Evolutionary conservation across 176 grass and related monocot genomes (phyloP).

Genomic region (Melocanna baccifera): DNA sequence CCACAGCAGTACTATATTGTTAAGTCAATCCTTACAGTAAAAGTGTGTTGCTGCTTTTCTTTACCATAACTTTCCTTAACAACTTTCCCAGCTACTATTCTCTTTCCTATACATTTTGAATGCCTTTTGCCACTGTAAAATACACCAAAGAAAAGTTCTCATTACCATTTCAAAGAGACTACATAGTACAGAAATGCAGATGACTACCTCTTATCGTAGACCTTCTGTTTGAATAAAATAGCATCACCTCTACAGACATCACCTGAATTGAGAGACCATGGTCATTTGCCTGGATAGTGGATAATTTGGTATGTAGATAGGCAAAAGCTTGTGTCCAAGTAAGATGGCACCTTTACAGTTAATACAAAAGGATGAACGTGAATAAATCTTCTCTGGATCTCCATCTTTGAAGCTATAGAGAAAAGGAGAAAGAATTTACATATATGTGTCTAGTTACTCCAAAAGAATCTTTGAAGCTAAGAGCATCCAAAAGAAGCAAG

Average conservation of each 20-base stretch:
- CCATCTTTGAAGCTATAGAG: constrained; percentile 49
- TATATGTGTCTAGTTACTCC: background rate
- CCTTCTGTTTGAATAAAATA: constrained; percentile 66
- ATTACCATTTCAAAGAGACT: background rate
- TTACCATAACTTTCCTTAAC: constrained; percentile 74
- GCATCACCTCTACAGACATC: constrained; percentile 74
- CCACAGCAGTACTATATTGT: constrained; percentile 1
- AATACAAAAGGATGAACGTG: constrained; percentile 58
- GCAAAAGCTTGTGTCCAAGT: background rate
- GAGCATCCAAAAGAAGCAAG: background rate
- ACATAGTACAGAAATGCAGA: background rate
- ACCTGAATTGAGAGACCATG: constrained; percentile 35
- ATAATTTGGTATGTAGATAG: constrained; percentile 4
- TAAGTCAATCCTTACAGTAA: constrained; percentile 50
- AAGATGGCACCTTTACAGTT: constrained; percentile 58
- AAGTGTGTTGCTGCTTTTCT: constrained; percentile 77
- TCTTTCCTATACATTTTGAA: constrained; percentile 55
- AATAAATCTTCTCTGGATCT: constrained; percentile 61
- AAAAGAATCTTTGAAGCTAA: background rate
- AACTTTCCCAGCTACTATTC: constrained; percentile 63
- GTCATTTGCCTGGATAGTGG: background rate
- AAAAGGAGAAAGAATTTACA: background rate
- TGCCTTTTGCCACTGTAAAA: constrained; percentile 43
- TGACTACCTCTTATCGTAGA: constrained; percentile 43
- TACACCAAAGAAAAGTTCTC: background rate